Evolutionary conservation across 2,329 filamentous ascomycete species (phyloP).

Genomic region (Scytalidium lignicola): DNA sequence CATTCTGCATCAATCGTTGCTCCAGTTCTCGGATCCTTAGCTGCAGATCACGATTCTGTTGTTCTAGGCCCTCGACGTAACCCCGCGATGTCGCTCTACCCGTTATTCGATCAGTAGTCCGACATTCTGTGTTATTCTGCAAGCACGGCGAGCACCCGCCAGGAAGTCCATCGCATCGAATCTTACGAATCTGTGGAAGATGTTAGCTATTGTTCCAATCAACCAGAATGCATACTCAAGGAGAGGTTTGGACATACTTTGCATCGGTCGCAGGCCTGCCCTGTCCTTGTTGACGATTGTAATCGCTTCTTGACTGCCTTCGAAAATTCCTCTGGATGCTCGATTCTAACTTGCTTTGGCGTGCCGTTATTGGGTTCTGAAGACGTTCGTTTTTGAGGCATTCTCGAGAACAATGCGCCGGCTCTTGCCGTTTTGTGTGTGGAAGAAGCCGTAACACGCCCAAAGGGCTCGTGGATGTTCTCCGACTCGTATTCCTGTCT

Average conservation of each 20-base stretch:
- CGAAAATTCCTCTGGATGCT: conserved; percentile 28
- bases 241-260: conserved; percentile 53
- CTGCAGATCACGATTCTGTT: conserved; percentile 63
- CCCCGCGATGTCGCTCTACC: conserved; percentile 74
- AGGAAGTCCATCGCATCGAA: conserved; percentile 75
- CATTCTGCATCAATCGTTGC: conserved; percentile 54
- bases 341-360: conserved; percentile 20
- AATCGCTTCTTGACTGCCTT: conserved; percentile 47
- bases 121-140: conserved; percentile 69
- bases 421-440: conserved; percentile 14
- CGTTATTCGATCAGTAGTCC: conserved; percentile 81
- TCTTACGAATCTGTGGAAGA: conserved; percentile 65
- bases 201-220: conserved; percentile 8
- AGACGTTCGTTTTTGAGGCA: conserved; percentile 21
- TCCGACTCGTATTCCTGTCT: not conserved
- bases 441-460: conserved; percentile 18
- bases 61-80: conserved; percentile 72
- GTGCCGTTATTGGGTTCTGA: conserved; percentile 14
- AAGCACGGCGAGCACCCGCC: conserved; percentile 79
- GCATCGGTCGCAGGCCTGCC: conserved; percentile 84
- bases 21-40: conserved; percentile 65
- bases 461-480: not conserved
- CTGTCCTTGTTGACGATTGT: conserved; percentile 56
- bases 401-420: conserved; percentile 10
- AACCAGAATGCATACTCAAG: not conserved